These are phyloP conservation scores for Silene conica DNA, from an alignment of 148 eudicot species.

Conservation along the genomic window DNA sequence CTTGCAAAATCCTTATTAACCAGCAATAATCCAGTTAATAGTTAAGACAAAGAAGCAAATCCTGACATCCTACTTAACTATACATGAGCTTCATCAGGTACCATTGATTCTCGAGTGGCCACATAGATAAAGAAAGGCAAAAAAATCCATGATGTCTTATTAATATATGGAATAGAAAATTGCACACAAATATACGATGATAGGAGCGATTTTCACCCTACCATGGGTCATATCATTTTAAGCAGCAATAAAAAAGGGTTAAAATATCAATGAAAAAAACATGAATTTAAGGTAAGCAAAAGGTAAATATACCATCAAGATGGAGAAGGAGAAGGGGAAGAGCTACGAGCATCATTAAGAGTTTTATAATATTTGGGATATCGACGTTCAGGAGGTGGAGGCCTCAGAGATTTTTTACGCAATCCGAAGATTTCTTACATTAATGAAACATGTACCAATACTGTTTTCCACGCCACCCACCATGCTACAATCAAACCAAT, in stretches of 20 bases:
- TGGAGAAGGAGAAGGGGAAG: conserved; percentile 10
- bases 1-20: not conserved
- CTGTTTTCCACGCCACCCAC: conserved; percentile 80
- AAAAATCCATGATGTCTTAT: not conserved
- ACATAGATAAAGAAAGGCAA: too few species aligned
- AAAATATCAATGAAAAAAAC: not conserved
- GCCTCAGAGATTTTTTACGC: conserved; percentile 52
- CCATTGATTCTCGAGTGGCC: too few species aligned
- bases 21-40: too few species aligned
- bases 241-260: not conserved
- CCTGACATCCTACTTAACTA: too few species aligned
- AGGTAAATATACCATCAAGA: conserved; percentile 15
- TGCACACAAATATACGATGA: not conserved
- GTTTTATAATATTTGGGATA: conserved; percentile 38
- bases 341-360: conserved; percentile 22
- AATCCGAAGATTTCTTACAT: conserved; percentile 80
- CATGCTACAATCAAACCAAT: conserved; percentile 43
- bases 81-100: not conserved
- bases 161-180: too few species aligned
- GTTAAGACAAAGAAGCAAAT: too few species aligned
- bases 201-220: too few species aligned
- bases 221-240: too few species aligned
- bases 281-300: not conserved
- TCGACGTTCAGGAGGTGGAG: conserved; percentile 45
- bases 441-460: conserved; percentile 79